Conservation (phyloP, 2,329 filamentous ascomycete species). For the Colletotrichum siamense region DNA sequence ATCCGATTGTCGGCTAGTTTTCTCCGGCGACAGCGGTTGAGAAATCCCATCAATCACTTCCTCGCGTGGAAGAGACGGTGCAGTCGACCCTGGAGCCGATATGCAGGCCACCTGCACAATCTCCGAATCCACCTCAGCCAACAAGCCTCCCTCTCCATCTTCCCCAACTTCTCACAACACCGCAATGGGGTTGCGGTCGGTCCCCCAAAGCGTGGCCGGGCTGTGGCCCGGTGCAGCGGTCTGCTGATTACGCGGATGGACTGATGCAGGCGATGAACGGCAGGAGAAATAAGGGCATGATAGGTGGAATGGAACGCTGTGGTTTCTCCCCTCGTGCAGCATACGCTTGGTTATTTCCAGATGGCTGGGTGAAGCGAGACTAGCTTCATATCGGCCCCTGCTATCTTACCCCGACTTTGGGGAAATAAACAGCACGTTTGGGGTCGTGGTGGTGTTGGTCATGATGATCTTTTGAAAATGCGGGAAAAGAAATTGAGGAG, state of each 20-base stretch:
- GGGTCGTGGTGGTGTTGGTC: neutral
- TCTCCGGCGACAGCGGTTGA: conserved; percentile 1
- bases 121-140: conserved; percentile 13
- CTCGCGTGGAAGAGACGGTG: neutral
- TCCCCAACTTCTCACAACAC: conserved; percentile 7
- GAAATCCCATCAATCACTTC: conserved; percentile 18
- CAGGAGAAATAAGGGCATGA: neutral
- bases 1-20: conserved; percentile 3
- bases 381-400: neutral
- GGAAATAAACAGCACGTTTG: neutral
- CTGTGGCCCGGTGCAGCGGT: neutral
- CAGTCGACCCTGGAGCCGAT: neutral
- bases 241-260: neutral
- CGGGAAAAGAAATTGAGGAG: neutral
- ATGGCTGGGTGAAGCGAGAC: conserved; percentile 9
- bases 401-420: neutral
- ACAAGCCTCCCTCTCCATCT: neutral
- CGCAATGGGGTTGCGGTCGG: neutral
- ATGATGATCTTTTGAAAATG: neutral
- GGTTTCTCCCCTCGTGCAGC: conserved; percentile 15
- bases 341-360: conserved; percentile 7
- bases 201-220: neutral
- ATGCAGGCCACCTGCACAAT: conserved; percentile 17
- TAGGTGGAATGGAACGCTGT: conserved; percentile 7
- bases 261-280: neutral